Base-by-base conservation (phyloP, 1,284 basidiomycete species). In the Ganoderma resinaceum region DNA sequence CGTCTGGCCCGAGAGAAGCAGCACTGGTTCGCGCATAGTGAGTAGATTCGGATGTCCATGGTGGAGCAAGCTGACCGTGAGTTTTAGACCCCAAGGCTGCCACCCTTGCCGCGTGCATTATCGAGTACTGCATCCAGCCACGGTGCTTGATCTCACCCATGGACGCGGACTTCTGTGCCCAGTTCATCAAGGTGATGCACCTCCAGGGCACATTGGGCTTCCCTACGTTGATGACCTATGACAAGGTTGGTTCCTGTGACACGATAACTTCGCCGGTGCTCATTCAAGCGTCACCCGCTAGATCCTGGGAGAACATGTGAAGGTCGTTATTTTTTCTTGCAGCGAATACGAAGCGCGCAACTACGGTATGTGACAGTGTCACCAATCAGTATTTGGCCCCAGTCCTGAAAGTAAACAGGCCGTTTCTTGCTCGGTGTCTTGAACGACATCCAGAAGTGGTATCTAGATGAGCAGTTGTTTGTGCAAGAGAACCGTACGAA, bases 281-380 rank as follows among this genome's bases (percentile, higher is more conserved):
- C 3, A 43, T 18, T 20, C 26, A 29, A 40, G n/a, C 23, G 66
- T 75, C 37, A 77, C 68, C 29, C 49, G 33, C 59, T 35, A 96
- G 90, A 83, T 97, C 35, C 89, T 98, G 64, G 90, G 92, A 40
- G 93, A 96, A 70, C 91, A 95, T 73, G 86, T 96, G 58, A 92
- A 94, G 58, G 90, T 92, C 9, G 87, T 96, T 12, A 85, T 99
- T 33, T 98, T 97, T 78, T 93, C 94, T 1, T 97, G 95, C 75
- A 98, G 96, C 63, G 97, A 98, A 82, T 95, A 95, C 75, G 97
- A 99, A 81, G 96, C 96, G 8, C 90, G 93, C 66, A 99, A 98
- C 80, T 97, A 97, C 76, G 96, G 95, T 94, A 75, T 61, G 62
- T 62, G 7, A 26, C 23, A 12, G 3, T 40, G 12, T 23, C 18